Evolutionary conservation across 139 green algal species (phyloP), one percentile per base, ranked within the genome.

Genomic region (Tetraselmis chui): DNA sequence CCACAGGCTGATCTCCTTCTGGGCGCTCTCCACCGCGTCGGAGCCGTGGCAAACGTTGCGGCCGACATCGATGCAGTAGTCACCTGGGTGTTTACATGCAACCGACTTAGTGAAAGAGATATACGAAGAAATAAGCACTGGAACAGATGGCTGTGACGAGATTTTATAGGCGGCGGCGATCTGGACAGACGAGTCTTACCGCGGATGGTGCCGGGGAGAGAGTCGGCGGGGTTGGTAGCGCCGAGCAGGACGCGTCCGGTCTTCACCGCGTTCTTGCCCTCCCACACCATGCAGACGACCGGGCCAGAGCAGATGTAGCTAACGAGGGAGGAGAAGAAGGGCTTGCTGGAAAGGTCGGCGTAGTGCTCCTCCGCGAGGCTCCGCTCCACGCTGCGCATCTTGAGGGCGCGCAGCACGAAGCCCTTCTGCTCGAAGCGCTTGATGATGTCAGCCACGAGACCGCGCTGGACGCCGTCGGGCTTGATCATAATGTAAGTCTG

Each of bases 1-100:
- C 96, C 96, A 99, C n/a, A 99, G 88, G 23, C 82, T 92, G 79
- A 99, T 96, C 90, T 99, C 97, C 78, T 95, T 92, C 85, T 98
- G 82, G 58, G 92, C 97, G 84, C 89, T 97, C 86, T 99, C 97
- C 45, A 98, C 94, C 28, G 83, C 83, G 90, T 99, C 97, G 28
- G 88, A 95, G 84, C 93, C 94, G 85, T 97, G 94, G 87, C 98
- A 97, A 31, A 98, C 87, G 85, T 98, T 98, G 84, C 96, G 92
- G 75, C 93, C 89, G 1, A 94, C 86, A 83, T 97, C 90, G 76
- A 98, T 94, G 85, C 84, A 89, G 85, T 89, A 96, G 87, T 95
- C 90, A 29, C n/a, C n/a, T n/a, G n/a, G n/a, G 59, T n/a, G 59
- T 75, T 75, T 23, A 23, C n/a, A n/a, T 75, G 59, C 23, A n/a